A percentile compares a stretch with the other conserved stretches of the same genome.
These are phyloP conservation scores for Vitis labrusca DNA, from an alignment of 164 flowering plant species.

Conservation along the genomic window DNA sequence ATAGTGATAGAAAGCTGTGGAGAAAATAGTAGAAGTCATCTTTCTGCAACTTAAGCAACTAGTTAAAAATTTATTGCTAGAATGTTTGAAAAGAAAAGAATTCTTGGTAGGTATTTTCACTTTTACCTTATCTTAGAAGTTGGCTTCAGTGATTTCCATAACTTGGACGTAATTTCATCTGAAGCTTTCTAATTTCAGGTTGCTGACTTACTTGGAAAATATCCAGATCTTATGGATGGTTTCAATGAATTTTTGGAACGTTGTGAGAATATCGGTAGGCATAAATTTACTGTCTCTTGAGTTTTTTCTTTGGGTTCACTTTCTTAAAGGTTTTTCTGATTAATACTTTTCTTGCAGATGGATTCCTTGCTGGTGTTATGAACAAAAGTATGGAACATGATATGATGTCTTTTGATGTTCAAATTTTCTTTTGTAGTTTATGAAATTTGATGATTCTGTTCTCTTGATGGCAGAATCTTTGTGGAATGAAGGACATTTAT, in stretches of 20 bases:
- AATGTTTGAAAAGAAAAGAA: too few species aligned
- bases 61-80: too few species aligned
- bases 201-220: conserved; percentile 59
- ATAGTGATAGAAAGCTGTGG: too few species aligned
- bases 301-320: neutral
- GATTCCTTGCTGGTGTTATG: conserved; percentile 67
- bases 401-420: neutral
- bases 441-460: neutral
- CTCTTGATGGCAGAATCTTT: conserved; percentile 41
- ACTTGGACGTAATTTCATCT: neutral
- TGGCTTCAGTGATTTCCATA: neutral
- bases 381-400: conserved; percentile 51
- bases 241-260: conserved; percentile 64
- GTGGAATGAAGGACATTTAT: conserved; percentile 39
- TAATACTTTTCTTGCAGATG: conserved; percentile 47
- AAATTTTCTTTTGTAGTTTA: neutral
- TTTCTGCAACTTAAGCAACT: too few species aligned
- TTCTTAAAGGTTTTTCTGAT: conserved; percentile 15
- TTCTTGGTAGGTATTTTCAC: too few species aligned
- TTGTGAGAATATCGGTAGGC: conserved; percentile 59
- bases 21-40: too few species aligned
- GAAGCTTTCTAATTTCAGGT: conserved; percentile 36
- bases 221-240: conserved; percentile 66
- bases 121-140: too few species aligned
- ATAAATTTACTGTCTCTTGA: neutral